These are phyloP conservation scores for Crassisporium funariophilum DNA, from an alignment of 768 basidiomycete genomes.

Conservation along the genomic window DNA sequence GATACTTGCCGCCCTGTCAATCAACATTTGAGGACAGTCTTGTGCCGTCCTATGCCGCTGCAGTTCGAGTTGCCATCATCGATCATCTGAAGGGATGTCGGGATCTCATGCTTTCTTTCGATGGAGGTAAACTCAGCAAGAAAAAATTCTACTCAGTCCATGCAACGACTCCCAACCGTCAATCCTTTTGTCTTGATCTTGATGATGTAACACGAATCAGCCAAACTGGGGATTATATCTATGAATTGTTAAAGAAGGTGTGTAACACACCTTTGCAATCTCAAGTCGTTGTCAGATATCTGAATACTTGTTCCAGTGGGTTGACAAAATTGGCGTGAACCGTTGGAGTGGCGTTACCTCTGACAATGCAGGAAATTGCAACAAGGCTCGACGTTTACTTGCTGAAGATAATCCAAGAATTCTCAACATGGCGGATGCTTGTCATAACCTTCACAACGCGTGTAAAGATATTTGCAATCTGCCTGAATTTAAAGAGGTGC, in stretches of 20 bases:
- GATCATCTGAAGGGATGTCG: conserved; percentile 1
- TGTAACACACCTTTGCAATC: neutral
- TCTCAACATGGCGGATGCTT: conserved; percentile 4
- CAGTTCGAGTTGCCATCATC: neutral
- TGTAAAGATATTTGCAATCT: conserved; percentile 8
- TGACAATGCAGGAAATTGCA: conserved; percentile 5
- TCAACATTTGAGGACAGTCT: conserved; percentile 2
- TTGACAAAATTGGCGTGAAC: neutral
- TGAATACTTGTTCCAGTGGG: neutral
- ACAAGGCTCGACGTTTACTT: neutral
- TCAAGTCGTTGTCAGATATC: neutral
- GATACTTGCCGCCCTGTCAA: conserved; percentile 1
- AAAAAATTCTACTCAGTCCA: no score
- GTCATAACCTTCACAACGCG: conserved; percentile 5
- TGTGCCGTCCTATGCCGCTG: conserved; percentile 2
- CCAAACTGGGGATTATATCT: neutral
- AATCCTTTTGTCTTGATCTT: neutral
- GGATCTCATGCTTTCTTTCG: conserved; percentile 9
- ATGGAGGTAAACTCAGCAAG: conserved; percentile 11
- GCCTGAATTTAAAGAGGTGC: conserved; percentile 2
- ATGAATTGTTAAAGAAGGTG: neutral
- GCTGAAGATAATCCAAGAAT: neutral
- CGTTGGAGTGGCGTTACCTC: conserved; percentile 1
- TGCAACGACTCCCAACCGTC: no score
- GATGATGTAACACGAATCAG: neutral